Evolutionary conservation across 2,329 filamentous ascomycete genomes (phyloP), one percentile per base, ranked within the genome.

Genomic region (Akanthomyces lecanii): DNA sequence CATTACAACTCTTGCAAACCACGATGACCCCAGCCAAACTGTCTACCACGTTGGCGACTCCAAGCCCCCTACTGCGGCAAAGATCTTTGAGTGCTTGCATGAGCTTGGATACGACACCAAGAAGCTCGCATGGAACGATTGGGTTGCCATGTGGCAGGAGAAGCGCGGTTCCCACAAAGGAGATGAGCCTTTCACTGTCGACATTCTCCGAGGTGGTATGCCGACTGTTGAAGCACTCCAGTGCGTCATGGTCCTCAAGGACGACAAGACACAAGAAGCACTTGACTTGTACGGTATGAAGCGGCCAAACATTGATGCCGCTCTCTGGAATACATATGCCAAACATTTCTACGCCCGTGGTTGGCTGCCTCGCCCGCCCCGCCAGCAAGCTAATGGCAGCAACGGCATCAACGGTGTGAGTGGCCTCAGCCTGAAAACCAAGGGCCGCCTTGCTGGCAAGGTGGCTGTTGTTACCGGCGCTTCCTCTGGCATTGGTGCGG

Each of bases 191-290:
- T 92, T 92, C 69, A 92, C 90, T 0, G 85, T 90, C 40, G 89
- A 92, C 67, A 91, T 93, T 67, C 85, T 94, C 12, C 87, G 89
- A 55, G 88, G 89, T 66, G 90, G 90, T 65, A 92, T 93, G 90
- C 90, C 90, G 1, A 88, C 83, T 8, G 84, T 89, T 1, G 88
- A 90, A 16, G 89, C 89, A 69, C 75, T 93, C 57, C 81, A 83
- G 64, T 85, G 85, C 52, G 88, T 91, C 42, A 90, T 89, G 0
- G 86, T 92, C 1, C 84, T 94, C 47, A 86, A 90, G 71, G 89
- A 92, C 69, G 81, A 83, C 12, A 81, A 82, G 58, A 93, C 90
- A 0, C 80, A 83, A 48, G 84, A 88, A 1, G 80, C 85, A 57
- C 84, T 85, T 16, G 72, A 75, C 6, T 68, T 72, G 75, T 71